A percentile compares a stretch with the other conserved stretches of the same genome.
phyloP scores from a whole-genome alignment of 306 rosid species.

The Luffa aegyptiaca region DNA sequence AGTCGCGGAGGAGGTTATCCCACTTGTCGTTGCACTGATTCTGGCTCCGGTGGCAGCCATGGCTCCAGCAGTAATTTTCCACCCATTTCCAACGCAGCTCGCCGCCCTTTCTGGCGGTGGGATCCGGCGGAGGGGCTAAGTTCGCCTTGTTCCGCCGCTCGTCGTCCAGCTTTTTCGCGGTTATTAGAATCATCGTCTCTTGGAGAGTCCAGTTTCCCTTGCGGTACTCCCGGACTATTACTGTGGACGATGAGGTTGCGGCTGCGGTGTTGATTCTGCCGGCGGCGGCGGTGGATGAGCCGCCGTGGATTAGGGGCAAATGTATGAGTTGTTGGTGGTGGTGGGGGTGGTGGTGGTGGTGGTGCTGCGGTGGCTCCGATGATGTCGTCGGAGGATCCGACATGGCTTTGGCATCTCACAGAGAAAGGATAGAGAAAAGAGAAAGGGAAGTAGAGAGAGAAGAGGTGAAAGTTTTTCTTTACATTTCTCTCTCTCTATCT shows the following conservation, averaged over 20 bases:
- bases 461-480: not conserved
- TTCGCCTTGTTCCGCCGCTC: slow-evolving; percentile 26
- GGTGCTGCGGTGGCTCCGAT: slow-evolving; percentile 20
- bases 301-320: slow-evolving; percentile 1
- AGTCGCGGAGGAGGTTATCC: slow-evolving; percentile 61
- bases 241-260: not conserved
- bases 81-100: slow-evolving; percentile 67
- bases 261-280: slow-evolving; percentile 10
- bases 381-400: slow-evolving; percentile 55
- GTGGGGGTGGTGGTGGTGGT: slow-evolving; percentile 18
- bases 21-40: slow-evolving; percentile 65
- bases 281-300: slow-evolving; percentile 7
- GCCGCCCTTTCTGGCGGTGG: slow-evolving; percentile 21
- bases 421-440: slow-evolving; percentile 4
- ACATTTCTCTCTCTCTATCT: not conserved
- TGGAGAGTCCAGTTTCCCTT: slow-evolving; percentile 61
- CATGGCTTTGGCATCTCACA: slow-evolving; percentile 31
- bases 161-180: slow-evolving; percentile 50
- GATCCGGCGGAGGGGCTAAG: not conserved
- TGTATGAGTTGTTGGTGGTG: slow-evolving; percentile 12
- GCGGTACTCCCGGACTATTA: slow-evolving; percentile 35
- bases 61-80: slow-evolving; percentile 61
- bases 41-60: slow-evolving; percentile 48
- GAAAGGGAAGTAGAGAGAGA: not conserved
- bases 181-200: slow-evolving; percentile 45